Evolutionary conservation across 768 basidiomycete genomes (phyloP), one percentile per base, ranked within the genome.

Genomic region (Lepiota venenata): DNA sequence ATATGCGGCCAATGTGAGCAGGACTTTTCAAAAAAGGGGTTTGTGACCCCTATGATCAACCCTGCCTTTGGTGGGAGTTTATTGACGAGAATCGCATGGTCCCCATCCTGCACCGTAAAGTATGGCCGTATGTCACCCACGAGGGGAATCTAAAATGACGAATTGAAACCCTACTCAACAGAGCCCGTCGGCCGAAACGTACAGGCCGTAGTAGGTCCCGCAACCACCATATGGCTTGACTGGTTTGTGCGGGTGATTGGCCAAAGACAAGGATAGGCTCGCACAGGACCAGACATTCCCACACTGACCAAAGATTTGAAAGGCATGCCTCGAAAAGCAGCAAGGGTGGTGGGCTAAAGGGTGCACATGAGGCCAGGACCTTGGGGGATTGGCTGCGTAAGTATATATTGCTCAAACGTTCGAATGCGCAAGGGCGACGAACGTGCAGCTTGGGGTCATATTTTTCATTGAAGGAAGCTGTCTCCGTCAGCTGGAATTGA

Each of bases 71-170:
- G 92, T n/a, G 85, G 81, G 27, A 89, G 81, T 57, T 85, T 85
- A 65, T 92, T 93, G 40, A 97, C 85, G 11, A 99, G 68, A 1
- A 77, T 63, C 2, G 77, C 61, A 58, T 88, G 84, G 56, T 97
- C 94, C n/a, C 79, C 79, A 63, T 98, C 96, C 66, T 98, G 96
- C 61, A 99, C 93, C 14, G 96, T 97, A 60, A 98, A 90, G 68
- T 96, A 99, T 0, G 96, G 96, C 8, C 96, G 81, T 61, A 92
- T 83, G 63, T 99, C 95, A 1, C 83, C 83, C 0, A 87, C 82
- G 7, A 91, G 75, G 3, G 93, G 92, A 27, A 96, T 85, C 92
- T 93, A 16, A 7, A 35, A 18, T 35, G 15, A 56, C 40, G n/a
- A 36, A 27, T 25, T 22, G 44, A 58, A 41, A n/a, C 25, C 32